phyloP scores from a whole-genome alignment of 1,284 basidiomycete genomes.

The Ganoderma lucidum region DNA sequence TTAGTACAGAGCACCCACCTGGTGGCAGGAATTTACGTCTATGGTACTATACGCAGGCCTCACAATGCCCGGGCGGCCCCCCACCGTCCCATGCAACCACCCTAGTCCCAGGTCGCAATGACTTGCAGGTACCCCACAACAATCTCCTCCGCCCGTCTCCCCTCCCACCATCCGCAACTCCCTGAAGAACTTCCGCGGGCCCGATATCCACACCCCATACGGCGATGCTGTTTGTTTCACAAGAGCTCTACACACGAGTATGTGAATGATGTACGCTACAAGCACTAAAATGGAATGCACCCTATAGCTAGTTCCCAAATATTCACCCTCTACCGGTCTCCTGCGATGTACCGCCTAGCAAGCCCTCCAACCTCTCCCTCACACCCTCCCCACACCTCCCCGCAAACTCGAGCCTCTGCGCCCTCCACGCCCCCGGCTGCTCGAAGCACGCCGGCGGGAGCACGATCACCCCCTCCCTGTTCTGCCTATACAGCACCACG shows the following conservation, averaged over 20 bases:
- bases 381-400: constrained; percentile 29
- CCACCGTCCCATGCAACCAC: constrained; percentile 53
- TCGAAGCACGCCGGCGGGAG: constrained; percentile 52
- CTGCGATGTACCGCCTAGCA: constrained; percentile 28
- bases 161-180: constrained; percentile 68
- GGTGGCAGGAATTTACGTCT: neutral
- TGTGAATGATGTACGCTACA: constrained; percentile 35
- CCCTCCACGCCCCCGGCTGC: constrained; percentile 37
- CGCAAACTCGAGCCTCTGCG: constrained; percentile 38
- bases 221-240: constrained; percentile 65
- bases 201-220: constrained; percentile 76
- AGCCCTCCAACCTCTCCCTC: constrained; percentile 34
- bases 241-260: constrained; percentile 60
- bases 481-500: constrained; percentile 61
- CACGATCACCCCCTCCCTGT: constrained; percentile 37
- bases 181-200: constrained; percentile 78
- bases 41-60: neutral
- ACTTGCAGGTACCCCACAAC: too few species aligned
- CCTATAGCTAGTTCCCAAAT: neutral
- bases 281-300: neutral
- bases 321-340: neutral
- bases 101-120: too few species aligned
- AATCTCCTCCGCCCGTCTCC: too few species aligned
- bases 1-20: neutral
- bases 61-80: constrained; percentile 45